These are phyloP conservation scores for Ceratocystiopsis brevicomis DNA, from an alignment of 2,329 filamentous ascomycete genomes.

Conservation along the genomic window DNA sequence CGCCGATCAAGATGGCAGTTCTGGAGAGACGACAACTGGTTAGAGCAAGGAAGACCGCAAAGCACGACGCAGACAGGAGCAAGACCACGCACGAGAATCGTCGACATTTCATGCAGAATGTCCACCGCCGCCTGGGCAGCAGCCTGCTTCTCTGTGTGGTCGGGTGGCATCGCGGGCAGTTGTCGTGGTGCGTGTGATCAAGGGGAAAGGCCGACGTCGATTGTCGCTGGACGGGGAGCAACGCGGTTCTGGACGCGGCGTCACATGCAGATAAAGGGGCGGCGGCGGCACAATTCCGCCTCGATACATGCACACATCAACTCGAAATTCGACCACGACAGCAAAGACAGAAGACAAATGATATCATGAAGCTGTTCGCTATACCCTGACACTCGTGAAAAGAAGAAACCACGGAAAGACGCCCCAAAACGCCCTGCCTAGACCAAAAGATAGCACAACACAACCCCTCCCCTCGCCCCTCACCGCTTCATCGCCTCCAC, in stretches of 20 bases:
- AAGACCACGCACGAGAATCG: slow-evolving; percentile 51
- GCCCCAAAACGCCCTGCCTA: neutral
- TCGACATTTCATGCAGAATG: slow-evolving; percentile 70
- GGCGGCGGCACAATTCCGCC: too few species aligned
- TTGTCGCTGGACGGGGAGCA: too few species aligned
- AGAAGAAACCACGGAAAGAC: neutral
- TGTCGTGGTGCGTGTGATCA: too few species aligned
- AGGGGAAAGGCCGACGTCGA: too few species aligned
- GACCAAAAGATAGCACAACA: neutral
- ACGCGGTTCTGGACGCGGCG: too few species aligned
- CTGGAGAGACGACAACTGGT: slow-evolving; percentile 25
- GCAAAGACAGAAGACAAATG: neutral
- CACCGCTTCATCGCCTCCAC: slow-evolving; percentile 42
- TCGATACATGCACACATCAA: neutral
- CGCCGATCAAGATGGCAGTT: slow-evolving; percentile 86
- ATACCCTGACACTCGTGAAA: neutral
- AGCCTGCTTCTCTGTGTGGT: slow-evolving; percentile 46
- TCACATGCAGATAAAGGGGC: too few species aligned
- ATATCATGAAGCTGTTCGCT: neutral
- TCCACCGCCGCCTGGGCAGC: slow-evolving; percentile 69
- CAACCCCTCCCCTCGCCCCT: neutral
- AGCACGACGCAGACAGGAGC: neutral
- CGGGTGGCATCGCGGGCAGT: slow-evolving; percentile 17
- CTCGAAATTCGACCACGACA: neutral
- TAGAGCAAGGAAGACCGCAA: neutral